Evolutionary conservation across 2,329 filamentous ascomycete genomes (phyloP).

Genomic region (Aspergillus amoenus): DNA sequence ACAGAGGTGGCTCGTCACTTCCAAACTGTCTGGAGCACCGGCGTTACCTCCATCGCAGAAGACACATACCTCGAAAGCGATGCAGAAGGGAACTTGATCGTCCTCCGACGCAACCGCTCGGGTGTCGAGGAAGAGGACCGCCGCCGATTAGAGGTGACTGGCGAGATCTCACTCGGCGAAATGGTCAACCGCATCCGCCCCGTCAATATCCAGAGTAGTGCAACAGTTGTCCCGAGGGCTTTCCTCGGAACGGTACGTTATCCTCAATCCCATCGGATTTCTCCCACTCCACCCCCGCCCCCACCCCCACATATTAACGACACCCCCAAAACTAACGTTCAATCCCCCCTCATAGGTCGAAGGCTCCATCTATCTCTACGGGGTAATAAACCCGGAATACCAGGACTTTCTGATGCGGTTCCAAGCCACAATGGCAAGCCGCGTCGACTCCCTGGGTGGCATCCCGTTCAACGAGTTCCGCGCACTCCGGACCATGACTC

Average conservation of each 20-base stretch:
- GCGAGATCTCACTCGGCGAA: constrained; percentile 84
- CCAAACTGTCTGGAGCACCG: constrained; percentile 78
- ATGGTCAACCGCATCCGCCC: constrained; percentile 86
- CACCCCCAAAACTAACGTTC: background rate
- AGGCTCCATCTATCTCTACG: constrained; percentile 87
- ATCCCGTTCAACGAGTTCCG: constrained; percentile 77
- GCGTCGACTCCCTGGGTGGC: constrained; percentile 68
- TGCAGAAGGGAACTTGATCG: constrained; percentile 80
- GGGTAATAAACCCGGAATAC: constrained; percentile 68
- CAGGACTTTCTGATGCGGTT: constrained; percentile 81
- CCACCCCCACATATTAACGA: background rate
- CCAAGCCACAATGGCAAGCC: constrained; percentile 67
- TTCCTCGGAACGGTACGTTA: constrained; percentile 80
- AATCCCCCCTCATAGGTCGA: constrained; percentile 62
- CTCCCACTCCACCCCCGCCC: background rate
- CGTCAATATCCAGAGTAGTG: constrained; percentile 67
- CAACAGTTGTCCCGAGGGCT: constrained; percentile 74
- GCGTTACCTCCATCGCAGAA: constrained; percentile 68
- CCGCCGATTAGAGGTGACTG: constrained; percentile 67
- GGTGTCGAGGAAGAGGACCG: constrained; percentile 75
- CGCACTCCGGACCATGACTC: constrained; percentile 73
- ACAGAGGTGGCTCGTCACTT: constrained; percentile 77
- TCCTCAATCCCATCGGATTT: background rate
- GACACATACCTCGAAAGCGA: constrained; percentile 82
- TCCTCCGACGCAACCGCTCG: constrained; percentile 70